phyloP scores from a whole-genome alignment of 768 basidiomycete genomes.

The Boletus rubroflammeus region DNA sequence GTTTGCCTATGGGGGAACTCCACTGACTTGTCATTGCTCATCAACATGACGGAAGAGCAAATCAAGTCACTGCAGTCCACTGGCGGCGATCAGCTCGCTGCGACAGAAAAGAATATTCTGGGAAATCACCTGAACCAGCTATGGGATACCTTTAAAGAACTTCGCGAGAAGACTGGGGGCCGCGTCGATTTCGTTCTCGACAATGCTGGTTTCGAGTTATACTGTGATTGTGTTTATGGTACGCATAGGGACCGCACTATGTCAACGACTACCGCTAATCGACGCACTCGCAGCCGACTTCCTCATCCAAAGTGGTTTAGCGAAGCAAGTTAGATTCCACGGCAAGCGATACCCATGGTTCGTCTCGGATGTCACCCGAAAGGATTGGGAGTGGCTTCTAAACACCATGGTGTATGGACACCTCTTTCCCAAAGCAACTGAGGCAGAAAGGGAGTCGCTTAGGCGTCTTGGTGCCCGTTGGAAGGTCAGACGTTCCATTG shows the following conservation, averaged over 20 bases:
- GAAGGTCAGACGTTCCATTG: constrained; percentile 55
- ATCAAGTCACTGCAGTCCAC: constrained; percentile 96
- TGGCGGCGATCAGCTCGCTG: constrained; percentile 91
- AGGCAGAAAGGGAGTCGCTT: constrained; percentile 77
- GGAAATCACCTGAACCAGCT: constrained; percentile 74
- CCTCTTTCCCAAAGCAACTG: constrained; percentile 80
- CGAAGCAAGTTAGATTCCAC: constrained; percentile 84
- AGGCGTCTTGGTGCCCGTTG: constrained; percentile 77
- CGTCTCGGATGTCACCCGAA: constrained; percentile 87
- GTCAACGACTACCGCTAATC: not conserved
- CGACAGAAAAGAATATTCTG: constrained; percentile 94
- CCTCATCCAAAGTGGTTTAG: constrained; percentile 85
- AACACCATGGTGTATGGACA: constrained; percentile 90
- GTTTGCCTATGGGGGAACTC: constrained; percentile 98
- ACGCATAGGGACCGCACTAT: constrained; percentile 16
- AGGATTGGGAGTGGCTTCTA: constrained; percentile 91
- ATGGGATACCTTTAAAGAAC: constrained; percentile 70
- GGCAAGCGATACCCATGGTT: constrained; percentile 97
- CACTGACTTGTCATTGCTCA: constrained; percentile 89
- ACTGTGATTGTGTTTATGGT: constrained; percentile 87
- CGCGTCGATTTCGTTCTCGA: constrained; percentile 81
- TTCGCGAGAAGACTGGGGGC: constrained; percentile 68
- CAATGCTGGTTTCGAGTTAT: constrained; percentile 82
- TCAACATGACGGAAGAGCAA: constrained; percentile 98
- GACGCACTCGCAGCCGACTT: constrained; percentile 70